A percentile compares a stretch with the other conserved stretches of the same genome.
Conservation (phyloP, 2,329 filamentous ascomycete genomes). For the Dactylella cylindrospora region DNA sequence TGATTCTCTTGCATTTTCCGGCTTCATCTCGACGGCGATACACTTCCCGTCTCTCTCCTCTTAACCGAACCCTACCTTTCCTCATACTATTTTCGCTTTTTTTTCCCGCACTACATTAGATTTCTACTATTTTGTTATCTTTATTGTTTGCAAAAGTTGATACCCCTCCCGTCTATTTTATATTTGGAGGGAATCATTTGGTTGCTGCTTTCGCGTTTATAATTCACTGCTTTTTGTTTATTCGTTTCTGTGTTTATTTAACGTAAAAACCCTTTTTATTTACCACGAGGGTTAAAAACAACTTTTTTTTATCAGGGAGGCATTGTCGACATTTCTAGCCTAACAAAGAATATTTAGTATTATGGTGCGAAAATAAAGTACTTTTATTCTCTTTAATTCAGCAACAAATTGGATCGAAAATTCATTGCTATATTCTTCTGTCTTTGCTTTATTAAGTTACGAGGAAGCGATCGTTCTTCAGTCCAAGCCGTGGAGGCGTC, state of each 20-base stretch:
- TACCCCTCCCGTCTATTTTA: constrained; percentile 34
- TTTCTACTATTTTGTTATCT: constrained; percentile 15
- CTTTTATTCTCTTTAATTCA: too few relatives aligned
- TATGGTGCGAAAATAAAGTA: too few relatives aligned
- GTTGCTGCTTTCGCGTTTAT: not conserved
- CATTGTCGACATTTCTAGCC: too few relatives aligned
- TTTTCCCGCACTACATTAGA: constrained; percentile 20
- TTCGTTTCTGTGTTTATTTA: not conserved
- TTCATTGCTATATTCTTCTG: too few relatives aligned
- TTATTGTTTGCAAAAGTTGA: constrained; percentile 31
- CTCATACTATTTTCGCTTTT: constrained; percentile 15
- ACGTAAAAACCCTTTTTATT: constrained; percentile 17
- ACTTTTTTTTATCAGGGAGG: too few relatives aligned
- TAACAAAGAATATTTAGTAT: too few relatives aligned
- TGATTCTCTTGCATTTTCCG: constrained; percentile 3
- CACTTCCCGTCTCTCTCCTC: constrained; percentile 10
- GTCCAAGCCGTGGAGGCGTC: not conserved
- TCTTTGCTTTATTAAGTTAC: too few relatives aligned
- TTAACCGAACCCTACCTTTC: constrained; percentile 13
- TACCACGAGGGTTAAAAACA: constrained; percentile 39
- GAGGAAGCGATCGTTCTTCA: not conserved
- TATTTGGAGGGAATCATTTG: constrained; percentile 31
- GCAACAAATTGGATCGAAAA: too few relatives aligned
- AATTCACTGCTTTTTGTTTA: not conserved
- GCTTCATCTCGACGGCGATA: constrained; percentile 9